Percentiles rank a stretch among this genome's conserved stretches.
These are phyloP conservation scores for Myochromella boudieri DNA, from an alignment of 768 basidiomycete species.

Conservation along the genomic window DNA sequence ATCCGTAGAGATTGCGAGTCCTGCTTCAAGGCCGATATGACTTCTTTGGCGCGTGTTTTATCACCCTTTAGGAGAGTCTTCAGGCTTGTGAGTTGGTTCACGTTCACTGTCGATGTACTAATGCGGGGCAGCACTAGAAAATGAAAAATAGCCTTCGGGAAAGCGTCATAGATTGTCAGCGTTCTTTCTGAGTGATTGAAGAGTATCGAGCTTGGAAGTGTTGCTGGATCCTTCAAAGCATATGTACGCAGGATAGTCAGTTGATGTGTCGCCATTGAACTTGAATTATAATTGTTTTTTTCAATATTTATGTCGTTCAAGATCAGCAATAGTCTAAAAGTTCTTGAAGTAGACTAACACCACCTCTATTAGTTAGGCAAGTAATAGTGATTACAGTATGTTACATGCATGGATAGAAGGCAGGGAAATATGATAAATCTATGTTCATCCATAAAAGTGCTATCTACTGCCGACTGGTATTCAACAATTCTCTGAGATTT, in stretches of 20 bases:
- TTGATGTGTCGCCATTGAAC: slow-evolving; percentile 33
- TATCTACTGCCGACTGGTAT: slow-evolving; percentile 33
- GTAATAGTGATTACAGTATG: too few relatives aligned
- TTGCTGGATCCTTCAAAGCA: slow-evolving; percentile 50
- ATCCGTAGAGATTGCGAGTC: slow-evolving; percentile 56
- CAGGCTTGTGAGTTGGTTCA: slow-evolving; percentile 50
- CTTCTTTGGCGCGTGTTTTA: slow-evolving; percentile 50
- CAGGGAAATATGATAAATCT: too few relatives aligned
- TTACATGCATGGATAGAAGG: too few relatives aligned
- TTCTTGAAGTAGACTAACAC: too few relatives aligned
- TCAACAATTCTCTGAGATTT: slow-evolving; percentile 60
- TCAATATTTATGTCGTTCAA: too few relatives aligned
- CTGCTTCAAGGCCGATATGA: slow-evolving; percentile 52
- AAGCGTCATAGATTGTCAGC: slow-evolving; percentile 72
- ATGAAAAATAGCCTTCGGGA: slow-evolving; percentile 85
- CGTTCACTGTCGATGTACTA: slow-evolving; percentile 27
- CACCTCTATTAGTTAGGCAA: too few relatives aligned
- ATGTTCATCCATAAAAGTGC: too few relatives aligned
- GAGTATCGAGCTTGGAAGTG: slow-evolving; percentile 59
- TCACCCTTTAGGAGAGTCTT: slow-evolving; percentile 54
- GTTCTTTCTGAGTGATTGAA: slow-evolving; percentile 55
- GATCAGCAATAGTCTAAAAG: too few relatives aligned
- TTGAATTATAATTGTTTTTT: background rate
- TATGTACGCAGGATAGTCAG: slow-evolving; percentile 63
- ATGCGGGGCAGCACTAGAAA: slow-evolving; percentile 80